Conservation (phyloP, 208 protist genomes). For the Blechomonas ayalai region DNA sequence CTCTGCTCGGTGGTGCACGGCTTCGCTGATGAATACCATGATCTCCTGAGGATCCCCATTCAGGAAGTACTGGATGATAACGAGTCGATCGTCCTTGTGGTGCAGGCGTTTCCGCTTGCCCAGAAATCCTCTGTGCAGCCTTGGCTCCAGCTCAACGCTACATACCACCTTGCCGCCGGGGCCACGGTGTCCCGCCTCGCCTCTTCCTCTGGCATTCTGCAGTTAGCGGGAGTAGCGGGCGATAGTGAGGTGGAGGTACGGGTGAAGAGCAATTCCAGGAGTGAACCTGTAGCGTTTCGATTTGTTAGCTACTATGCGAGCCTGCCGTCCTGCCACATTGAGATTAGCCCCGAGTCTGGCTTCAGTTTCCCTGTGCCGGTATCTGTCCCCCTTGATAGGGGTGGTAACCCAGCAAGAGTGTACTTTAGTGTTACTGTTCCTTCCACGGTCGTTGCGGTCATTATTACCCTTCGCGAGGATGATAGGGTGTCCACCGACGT, state of each 20-base stretch:
- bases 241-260: slow-evolving; percentile 54
- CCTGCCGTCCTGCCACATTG: slow-evolving; percentile 52
- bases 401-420: slow-evolving; percentile 14
- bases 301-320: slow-evolving; percentile 76
- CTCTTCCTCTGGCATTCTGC: slow-evolving; percentile 52
- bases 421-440: slow-evolving; percentile 54
- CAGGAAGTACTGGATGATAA: slow-evolving; percentile 12
- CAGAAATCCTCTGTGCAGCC: slow-evolving; percentile 16
- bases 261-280: slow-evolving; percentile 27
- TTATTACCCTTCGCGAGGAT: slow-evolving; percentile 1
- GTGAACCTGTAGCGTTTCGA: slow-evolving; percentile 71
- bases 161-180: slow-evolving; percentile 26
- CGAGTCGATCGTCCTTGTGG: slow-evolving; percentile 55
- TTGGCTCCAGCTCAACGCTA: slow-evolving; percentile 61
- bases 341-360: slow-evolving; percentile 29
- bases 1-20: slow-evolving; percentile 61
- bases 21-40: slow-evolving; percentile 63
- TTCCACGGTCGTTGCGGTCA: slow-evolving; percentile 19
- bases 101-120: slow-evolving; percentile 29
- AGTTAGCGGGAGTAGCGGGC: slow-evolving; percentile 31
- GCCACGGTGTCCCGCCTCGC: slow-evolving; percentile 16
- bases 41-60: slow-evolving; percentile 45
- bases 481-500: too few relatives aligned
- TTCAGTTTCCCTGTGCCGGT: slow-evolving; percentile 51
- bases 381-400: not conserved